phyloP scores from a whole-genome alignment of 345 rosid species.

The Eucalyptus erythrocorys region DNA sequence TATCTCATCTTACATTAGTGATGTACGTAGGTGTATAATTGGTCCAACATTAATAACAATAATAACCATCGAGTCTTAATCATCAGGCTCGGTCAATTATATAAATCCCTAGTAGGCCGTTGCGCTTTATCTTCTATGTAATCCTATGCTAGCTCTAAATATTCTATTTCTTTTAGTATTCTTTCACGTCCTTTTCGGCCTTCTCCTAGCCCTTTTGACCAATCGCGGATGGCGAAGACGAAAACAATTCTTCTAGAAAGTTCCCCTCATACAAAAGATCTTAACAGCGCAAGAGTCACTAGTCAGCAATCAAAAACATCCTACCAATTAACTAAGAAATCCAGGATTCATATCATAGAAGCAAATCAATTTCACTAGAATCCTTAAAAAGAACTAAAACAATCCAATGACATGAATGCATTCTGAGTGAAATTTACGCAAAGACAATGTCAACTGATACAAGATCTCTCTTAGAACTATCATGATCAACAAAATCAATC shows the following conservation, averaged over 20 bases:
- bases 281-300: neutral
- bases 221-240: neutral
- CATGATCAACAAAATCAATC: neutral
- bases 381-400: neutral
- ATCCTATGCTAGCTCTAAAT: neutral
- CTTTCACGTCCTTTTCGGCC: neutral
- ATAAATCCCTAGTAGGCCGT: neutral
- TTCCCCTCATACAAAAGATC: neutral
- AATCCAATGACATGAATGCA: neutral
- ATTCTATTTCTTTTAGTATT: neutral
- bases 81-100: neutral
- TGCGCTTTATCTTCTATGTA: neutral
- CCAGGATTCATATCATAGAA: neutral
- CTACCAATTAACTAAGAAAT: neutral
- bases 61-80: neutral
- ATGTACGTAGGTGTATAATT: neutral
- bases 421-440: neutral
- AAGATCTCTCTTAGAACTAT: too few species aligned
- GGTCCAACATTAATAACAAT: neutral
- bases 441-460: neutral
- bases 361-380: neutral
- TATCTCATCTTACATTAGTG: neutral
- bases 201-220: neutral
- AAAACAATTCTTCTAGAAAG: neutral
- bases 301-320: neutral